These are phyloP conservation scores for Takashimella koratensis DNA, from an alignment of 1,284 basidiomycete species.

Conservation along the genomic window DNA sequence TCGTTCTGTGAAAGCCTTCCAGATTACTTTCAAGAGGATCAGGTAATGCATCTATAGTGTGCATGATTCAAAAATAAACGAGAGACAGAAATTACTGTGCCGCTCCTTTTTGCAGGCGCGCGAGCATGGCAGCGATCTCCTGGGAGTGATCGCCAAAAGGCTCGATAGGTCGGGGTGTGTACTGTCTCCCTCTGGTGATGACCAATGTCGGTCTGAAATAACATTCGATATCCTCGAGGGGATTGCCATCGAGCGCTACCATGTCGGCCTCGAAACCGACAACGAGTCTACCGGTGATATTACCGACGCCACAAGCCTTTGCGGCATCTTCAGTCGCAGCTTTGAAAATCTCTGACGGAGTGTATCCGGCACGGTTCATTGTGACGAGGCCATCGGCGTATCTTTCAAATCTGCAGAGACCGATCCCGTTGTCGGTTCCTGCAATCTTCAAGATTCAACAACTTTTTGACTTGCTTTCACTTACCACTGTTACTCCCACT, in stretches of 20 bases:
- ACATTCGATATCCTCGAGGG: background rate
- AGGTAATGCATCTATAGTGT: too few species aligned
- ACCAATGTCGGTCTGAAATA: slow-evolving; percentile 1
- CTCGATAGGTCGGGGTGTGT: background rate
- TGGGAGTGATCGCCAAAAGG: background rate
- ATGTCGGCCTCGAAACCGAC: background rate
- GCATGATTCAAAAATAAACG: too few species aligned
- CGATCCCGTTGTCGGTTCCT: slow-evolving; percentile 1
- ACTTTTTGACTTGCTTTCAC: background rate
- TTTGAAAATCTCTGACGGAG: background rate
- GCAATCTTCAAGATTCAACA: background rate
- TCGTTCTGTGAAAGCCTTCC: too few species aligned
- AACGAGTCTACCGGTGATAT: slow-evolving; percentile 1
- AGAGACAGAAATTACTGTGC: too few species aligned
- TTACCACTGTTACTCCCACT: background rate
- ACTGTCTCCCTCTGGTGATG: background rate
- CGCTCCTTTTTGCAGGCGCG: background rate
- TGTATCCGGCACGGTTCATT: background rate
- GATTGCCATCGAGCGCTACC: background rate
- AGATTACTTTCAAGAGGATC: too few species aligned
- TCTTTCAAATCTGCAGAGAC: background rate
- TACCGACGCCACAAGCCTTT: background rate
- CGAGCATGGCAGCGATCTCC: background rate
- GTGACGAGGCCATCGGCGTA: slow-evolving; percentile 2
- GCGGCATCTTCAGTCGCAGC: background rate